These are phyloP conservation scores for Starmerella riodocensis DNA, from an alignment of 805 yeast species.

Conservation along the genomic window DNA sequence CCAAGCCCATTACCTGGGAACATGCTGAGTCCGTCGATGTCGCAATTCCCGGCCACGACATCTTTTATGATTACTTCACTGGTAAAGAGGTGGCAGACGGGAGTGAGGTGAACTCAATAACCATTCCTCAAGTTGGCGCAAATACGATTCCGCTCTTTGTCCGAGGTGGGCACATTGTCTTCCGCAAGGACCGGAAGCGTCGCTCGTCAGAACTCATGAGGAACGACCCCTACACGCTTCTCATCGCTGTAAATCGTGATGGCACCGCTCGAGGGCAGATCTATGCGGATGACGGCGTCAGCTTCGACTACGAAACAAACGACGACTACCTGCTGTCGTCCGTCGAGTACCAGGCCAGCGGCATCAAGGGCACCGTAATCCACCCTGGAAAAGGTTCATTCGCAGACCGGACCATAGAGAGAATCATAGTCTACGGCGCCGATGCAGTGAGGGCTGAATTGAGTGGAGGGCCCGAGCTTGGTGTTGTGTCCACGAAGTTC, in stretches of 20 bases:
- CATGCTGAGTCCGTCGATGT: constrained; percentile 33
- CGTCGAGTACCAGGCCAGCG: constrained; percentile 28
- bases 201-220: constrained; percentile 65
- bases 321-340: constrained; percentile 39
- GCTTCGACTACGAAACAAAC: constrained; percentile 37
- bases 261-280: constrained; percentile 46
- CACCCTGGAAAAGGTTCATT: constrained; percentile 9
- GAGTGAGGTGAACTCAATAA: neutral
- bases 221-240: constrained; percentile 67
- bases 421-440: constrained; percentile 24
- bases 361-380: constrained; percentile 9
- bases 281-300: constrained; percentile 77
- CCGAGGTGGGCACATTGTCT: constrained; percentile 66
- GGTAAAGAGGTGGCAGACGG: constrained; percentile 12
- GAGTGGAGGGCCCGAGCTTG: constrained; percentile 1
- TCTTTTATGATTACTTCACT: constrained; percentile 27
- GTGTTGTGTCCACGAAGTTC: constrained; percentile 12
- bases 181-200: constrained; percentile 60
- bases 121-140: constrained; percentile 34
- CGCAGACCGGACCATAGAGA: constrained; percentile 18
- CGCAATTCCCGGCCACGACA: constrained; percentile 36
- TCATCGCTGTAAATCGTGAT: constrained; percentile 39
- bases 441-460: constrained; percentile 24
- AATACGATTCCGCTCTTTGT: constrained; percentile 56
- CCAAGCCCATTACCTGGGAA: constrained; percentile 64